Percentiles rank a stretch among this genome's conserved stretches.
phyloP scores from a whole-genome alignment of 2,329 filamentous ascomycete genomes.

The Fusarium redolens region DNA sequence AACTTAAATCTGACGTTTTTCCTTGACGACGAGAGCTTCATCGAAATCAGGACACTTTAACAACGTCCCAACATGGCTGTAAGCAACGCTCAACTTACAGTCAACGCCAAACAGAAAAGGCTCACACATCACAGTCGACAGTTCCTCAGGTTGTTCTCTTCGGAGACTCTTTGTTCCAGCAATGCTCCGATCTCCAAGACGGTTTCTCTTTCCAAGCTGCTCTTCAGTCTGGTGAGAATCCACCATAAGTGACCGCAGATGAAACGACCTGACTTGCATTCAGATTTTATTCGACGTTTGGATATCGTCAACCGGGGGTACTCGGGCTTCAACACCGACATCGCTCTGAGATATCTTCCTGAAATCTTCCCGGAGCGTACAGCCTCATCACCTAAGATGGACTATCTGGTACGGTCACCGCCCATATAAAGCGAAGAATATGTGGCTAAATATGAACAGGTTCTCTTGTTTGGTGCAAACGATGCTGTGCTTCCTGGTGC shows the following conservation, averaged over 20 bases:
- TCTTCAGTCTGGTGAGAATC: constrained; percentile 72
- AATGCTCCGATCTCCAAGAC: constrained; percentile 67
- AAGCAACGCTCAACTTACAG: constrained; percentile 11
- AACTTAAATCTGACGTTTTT: neutral
- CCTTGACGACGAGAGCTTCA: neutral
- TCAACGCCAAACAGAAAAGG: neutral
- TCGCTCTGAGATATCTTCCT: constrained; percentile 76
- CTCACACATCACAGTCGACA: constrained; percentile 53
- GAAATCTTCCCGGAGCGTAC: constrained; percentile 76
- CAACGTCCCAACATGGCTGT: constrained; percentile 36
- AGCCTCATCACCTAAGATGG: constrained; percentile 64
- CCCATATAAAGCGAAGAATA: neutral
- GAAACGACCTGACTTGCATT: constrained; percentile 5
- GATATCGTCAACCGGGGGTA: constrained; percentile 92
- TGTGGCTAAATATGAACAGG: constrained; percentile 57
- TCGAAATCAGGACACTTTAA: neutral
- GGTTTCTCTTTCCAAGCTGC: constrained; percentile 81
- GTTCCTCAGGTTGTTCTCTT: constrained; percentile 85
- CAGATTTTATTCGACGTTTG: constrained; percentile 79
- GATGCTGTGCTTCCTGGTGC: constrained; percentile 78
- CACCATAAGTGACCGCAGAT: too few relatives aligned
- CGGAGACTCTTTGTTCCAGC: constrained; percentile 89
- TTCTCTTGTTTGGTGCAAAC: constrained; percentile 89
- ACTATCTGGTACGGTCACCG: constrained; percentile 68
- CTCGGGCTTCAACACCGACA: constrained; percentile 84